Base-by-base conservation (phyloP, 352 stramenopile species). In the Phytophthora gonapodyides region DNA sequence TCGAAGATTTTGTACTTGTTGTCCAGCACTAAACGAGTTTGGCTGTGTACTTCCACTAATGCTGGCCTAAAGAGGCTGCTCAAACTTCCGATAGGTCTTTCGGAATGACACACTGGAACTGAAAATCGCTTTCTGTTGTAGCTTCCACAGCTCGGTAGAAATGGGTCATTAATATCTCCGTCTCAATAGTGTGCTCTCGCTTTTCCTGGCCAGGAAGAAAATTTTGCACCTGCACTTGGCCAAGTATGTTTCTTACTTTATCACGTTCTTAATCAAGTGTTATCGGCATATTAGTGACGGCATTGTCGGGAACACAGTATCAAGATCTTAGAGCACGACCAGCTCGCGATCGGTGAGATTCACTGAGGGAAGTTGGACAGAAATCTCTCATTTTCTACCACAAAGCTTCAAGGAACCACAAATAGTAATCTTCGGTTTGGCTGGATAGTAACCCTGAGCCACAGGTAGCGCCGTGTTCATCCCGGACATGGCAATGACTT, bases 391-490 rank as follows among this genome's bases (percentile, higher is more conserved):
- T 30, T 30, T 7, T 30, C 24, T 7, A 2, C 2, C 24, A 4
- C 24, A 30, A 30, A 30, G 24, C 24, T 30, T 30, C 24, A 30
- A 30, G 24, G 24, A 30, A 30, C 24, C 24, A 30, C 24, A 30
- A 7, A 30, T 30, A 30, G 24, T 30, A 2, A 34, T 47, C 30
- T 13, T 34, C 41, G 10, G 30, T 31, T 47, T 38, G 44, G 7
- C 44, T 27, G 3, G 44, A 16, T 4, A 51, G 15, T 24, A 36
- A 7, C 27, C 40, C 15, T 51, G 44, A 10, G 44, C 30, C 1
- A 51, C 44, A 21, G 27, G 44, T 2, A 51, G 2, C 7, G 40
- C n/a, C 4, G 27, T 36, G 15, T 40, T 50, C 44, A 50, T 50
- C 13, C 44, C 27, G n/a, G n/a, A n/a, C n/a, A n/a, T n/a, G n/a